Base-by-base conservation (phyloP, 495 filamentous ascomycete genomes). In the Friedmanniomyces endolithicus region DNA sequence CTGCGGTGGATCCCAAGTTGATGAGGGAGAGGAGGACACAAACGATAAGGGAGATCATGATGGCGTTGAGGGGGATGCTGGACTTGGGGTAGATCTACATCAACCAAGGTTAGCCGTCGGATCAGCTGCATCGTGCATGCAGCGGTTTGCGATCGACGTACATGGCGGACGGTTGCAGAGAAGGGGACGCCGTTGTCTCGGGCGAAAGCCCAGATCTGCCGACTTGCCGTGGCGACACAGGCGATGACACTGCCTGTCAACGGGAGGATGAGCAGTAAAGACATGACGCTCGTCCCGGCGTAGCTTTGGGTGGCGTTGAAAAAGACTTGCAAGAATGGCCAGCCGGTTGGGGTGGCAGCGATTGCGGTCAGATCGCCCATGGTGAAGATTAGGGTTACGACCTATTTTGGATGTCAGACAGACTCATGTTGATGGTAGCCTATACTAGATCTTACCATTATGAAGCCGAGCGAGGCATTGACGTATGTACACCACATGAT, bases 301-400 rank as follows among this genome's bases (percentile, higher is more conserved):
- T 68, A 70, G 49, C 66, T 75, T 0, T 66, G 59, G 1, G 76
- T 62, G 0, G 74, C 78, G 52, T 81, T 74, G 56, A 74, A 67
- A 63, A 78, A 80, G 1, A 82, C 69, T 31, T 75, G 70, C 35
- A 81, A 59, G 41, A 82, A 72, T 0, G 80, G 79, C 2, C 79
- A 73, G 17, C 54, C 59, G 6, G 59, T 58, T 6, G 34, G 25
- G 12, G 43, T 54, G 8, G 29, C 25, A 8, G 37, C 22, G 17
- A 59, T 55, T 16, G 39, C 57, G 31, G 50, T 43, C 25, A 58
- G 16, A 46, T 63, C 44, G 54, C 61, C 60, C 11, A 49, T 2
- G 19, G 56, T 63, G 53, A 63, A 63, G 40, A 41, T 44, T 7
- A 59, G 47, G 11, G 52, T 59, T 46, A 59, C 35, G 11, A 43